Conservation (phyloP, 176 grass and related monocot genomes). For the Oryza meridionalis region DNA sequence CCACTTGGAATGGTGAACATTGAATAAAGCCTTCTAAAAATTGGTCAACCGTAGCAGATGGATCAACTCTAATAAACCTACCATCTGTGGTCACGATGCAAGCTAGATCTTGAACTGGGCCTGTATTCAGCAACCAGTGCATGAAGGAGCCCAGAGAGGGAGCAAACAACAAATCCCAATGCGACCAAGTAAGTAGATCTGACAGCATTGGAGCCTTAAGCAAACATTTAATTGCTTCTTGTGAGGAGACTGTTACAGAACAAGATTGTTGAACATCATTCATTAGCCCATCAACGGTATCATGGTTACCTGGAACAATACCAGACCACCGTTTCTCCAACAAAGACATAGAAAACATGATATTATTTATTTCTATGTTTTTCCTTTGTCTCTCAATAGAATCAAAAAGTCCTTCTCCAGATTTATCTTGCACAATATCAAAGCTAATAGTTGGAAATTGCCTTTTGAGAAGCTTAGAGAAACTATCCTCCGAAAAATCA, state of each 20-base stretch:
- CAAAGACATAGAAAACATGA: conserved; percentile 77
- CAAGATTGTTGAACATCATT: conserved; percentile 44
- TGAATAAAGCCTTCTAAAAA: conserved; percentile 83
- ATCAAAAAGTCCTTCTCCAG: conserved; percentile 35
- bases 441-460: conserved; percentile 86
- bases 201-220: conserved; percentile 92
- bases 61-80: conserved; percentile 78
- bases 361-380: conserved; percentile 47
- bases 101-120: conserved; percentile 60
- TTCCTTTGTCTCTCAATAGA: conserved; percentile 48
- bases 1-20: conserved; percentile 68
- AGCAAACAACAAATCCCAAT: conserved; percentile 86
- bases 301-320: conserved; percentile 32
- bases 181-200: conserved; percentile 85
- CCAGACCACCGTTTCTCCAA: conserved; percentile 73
- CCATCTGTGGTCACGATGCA: conserved; percentile 82
- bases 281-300: conserved; percentile 27
- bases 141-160: conserved; percentile 80
- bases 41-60: conserved; percentile 76
- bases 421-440: conserved; percentile 50
- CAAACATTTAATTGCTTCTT: conserved; percentile 68
- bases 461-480: conserved; percentile 66
- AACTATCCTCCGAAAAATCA: conserved; percentile 51
- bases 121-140: conserved; percentile 75
- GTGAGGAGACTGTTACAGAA: conserved; percentile 55